Evolutionary conservation across 2,329 filamentous ascomycete genomes (phyloP), one percentile per base, ranked within the genome.

Genomic region (Pseudonectria foliicola): DNA sequence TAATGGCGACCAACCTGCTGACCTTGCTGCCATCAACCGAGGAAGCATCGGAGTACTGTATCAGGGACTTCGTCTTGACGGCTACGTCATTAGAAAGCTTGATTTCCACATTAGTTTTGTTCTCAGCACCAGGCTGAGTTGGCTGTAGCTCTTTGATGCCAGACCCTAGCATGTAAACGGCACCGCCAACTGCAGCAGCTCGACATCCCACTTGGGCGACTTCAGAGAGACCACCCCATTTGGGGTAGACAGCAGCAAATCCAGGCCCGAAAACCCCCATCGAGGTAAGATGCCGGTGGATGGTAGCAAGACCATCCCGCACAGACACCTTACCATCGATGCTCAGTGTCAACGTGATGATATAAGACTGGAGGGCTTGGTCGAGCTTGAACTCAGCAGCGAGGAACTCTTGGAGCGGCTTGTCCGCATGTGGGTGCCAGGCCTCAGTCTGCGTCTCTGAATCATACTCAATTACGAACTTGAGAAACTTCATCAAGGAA

Each of bases 191-290:
- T 13, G 90, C 90, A 42, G 82, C 80, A 26, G 90, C 87, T 48
- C 90, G 83, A 57, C 92, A 96, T 4, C 81, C 85, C 15, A 95
- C 88, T 66, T 98, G 90, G 21, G 85, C 79, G 40, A 96, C 78
- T 61, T 98, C 90, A 23, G 87, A 83, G 30, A 84, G 70, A 18
- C 90, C 88, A 30, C 90, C 90, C 82, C 88, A 98, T 68, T 95
- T 95, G 14, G 89, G 82, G 46, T 94, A 77, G 10, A 98, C 78
- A 30, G 87, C 85, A 33, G 85, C 85, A 56, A 96, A 96, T 8
- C 90, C 88, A 31, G 84, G 75, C 0, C 90, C 90, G 49, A 95
- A 90, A 4, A 85, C 66, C 7, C 90, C 89, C 61, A 93, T 89
- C 1, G 90, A 95, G 11, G 76, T 75, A 33, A 96, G 66, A 60